Base-by-base conservation (phyloP, 768 basidiomycete genomes). In the Peribolospora baueri region DNA sequence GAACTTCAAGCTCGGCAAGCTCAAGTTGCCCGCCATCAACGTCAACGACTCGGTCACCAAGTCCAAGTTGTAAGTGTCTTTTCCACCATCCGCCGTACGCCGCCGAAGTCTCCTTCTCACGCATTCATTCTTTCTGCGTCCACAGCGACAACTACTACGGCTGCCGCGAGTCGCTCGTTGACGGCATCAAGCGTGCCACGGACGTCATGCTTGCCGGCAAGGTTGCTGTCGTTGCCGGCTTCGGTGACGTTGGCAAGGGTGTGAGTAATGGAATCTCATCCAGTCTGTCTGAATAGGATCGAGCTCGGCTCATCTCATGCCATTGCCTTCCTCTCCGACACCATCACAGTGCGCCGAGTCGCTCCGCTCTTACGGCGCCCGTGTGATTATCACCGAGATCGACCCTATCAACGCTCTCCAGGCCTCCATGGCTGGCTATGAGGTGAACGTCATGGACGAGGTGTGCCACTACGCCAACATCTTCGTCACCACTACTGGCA, bases 121-220 rank as follows among this genome's bases (percentile, higher is more conserved):
- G 38, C 56, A 57, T 57, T n/a, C 7, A 2, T n/a, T 8, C 42
- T 40, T 6, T 51, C 50, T 45, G 8, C 5, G 25, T 25, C 53
- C 43, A n/a, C 37, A 54, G 58, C 64, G 83, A 90, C 72, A 86
- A 87, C 73, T 82, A 86, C 72, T 98, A 98, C 68, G 93, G 93
- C 59, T 98, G 93, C 73, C 86, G 93, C 66, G 93, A 98, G 71
- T 98, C 93, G 41, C 84, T 98, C 59, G 93, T 98, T 58, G 93
- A 98, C 68, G 93, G 93, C 63, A 95, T 98, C 74, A 98, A 98
- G 78, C 88, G 93, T 66, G 93, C 93, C 57, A 98, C 93, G 60
- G 93, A 98, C 69, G 86, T 98, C 68, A 98, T 98, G 93, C 80
- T 98, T 68, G 93, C 93, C 61, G 93, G 91, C 53, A 98, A 98